phyloP scores from a whole-genome alignment of 2,329 filamentous ascomycete species.

The Sordariomycetes sp. region DNA sequence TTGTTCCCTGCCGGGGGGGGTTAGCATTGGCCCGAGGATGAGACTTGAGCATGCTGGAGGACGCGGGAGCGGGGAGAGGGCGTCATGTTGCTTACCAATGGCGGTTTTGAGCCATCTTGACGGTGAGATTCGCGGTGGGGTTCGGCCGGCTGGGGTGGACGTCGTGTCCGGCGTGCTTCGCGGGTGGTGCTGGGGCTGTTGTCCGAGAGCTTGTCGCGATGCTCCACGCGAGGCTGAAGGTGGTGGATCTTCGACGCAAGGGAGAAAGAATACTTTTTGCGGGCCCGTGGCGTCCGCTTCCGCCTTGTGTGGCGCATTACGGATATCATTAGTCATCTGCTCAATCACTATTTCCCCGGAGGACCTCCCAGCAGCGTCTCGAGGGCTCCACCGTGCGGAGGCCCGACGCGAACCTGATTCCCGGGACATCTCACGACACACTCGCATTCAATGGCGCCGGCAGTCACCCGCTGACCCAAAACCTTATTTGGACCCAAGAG shows the following conservation, averaged over 20 bases:
- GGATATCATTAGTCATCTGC: background rate
- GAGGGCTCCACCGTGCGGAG: background rate
- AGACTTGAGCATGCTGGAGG: slow-evolving; percentile 4
- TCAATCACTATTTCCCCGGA: background rate
- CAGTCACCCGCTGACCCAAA: background rate
- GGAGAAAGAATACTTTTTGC: background rate
- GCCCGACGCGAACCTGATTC: background rate
- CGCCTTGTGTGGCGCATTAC: slow-evolving; percentile 3
- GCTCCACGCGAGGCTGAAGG: background rate
- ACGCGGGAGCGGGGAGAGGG: background rate
- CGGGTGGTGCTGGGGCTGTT: background rate
- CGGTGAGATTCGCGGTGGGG: background rate
- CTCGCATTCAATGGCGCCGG: background rate
- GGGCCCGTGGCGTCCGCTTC: background rate
- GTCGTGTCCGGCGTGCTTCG: background rate
- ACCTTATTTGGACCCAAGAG: background rate
- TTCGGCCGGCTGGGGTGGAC: background rate
- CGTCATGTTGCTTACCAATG: slow-evolving; percentile 49
- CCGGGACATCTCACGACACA: background rate
- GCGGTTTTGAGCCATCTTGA: slow-evolving; percentile 52
- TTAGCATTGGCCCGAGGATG: slow-evolving; percentile 8
- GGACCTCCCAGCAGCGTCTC: background rate
- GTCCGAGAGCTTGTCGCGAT: slow-evolving; percentile 1
- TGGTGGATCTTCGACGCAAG: background rate
- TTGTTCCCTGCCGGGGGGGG: slow-evolving; percentile 58